Percentiles rank a stretch among this genome's conserved stretches.
Conservation (phyloP, 2,329 filamentous ascomycete genomes). For the Pestalotiopsis sp. region DNA sequence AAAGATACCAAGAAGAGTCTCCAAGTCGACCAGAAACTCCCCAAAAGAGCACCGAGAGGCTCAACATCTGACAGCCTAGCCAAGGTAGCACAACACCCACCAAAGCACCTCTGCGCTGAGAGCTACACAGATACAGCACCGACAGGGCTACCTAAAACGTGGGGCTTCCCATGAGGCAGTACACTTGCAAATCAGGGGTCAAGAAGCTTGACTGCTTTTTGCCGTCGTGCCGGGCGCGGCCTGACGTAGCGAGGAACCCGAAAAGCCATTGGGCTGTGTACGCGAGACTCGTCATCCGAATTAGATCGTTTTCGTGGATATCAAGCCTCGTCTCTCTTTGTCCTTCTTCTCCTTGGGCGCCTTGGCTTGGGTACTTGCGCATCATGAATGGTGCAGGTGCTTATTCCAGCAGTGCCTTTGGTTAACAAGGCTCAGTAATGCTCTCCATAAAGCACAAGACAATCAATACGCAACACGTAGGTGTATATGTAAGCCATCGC, state of each 20-base stretch:
- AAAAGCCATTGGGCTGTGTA: neutral
- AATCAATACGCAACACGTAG: neutral
- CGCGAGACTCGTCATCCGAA: neutral
- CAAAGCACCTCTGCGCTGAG: neutral
- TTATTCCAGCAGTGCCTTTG: neutral
- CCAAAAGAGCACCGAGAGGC: neutral
- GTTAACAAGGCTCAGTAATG: neutral
- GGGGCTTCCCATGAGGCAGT: conserved; percentile 11
- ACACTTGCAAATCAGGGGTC: conserved; percentile 6
- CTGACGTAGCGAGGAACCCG: neutral
- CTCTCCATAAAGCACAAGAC: neutral
- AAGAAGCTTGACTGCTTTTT: neutral
- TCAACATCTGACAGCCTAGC: neutral
- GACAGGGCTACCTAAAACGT: neutral
- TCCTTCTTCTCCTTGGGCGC: neutral
- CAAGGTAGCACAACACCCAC: neutral
- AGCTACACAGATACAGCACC: neutral
- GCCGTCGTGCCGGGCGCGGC: neutral
- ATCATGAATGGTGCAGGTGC: neutral
- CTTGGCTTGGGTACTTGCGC: neutral
- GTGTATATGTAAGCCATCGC: neutral
- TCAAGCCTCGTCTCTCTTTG: neutral
- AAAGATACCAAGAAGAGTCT: neutral
- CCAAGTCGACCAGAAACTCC: neutral
- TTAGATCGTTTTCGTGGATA: neutral